phyloP scores from a whole-genome alignment of 768 basidiomycete species.

The Lactifluus rugatus region DNA sequence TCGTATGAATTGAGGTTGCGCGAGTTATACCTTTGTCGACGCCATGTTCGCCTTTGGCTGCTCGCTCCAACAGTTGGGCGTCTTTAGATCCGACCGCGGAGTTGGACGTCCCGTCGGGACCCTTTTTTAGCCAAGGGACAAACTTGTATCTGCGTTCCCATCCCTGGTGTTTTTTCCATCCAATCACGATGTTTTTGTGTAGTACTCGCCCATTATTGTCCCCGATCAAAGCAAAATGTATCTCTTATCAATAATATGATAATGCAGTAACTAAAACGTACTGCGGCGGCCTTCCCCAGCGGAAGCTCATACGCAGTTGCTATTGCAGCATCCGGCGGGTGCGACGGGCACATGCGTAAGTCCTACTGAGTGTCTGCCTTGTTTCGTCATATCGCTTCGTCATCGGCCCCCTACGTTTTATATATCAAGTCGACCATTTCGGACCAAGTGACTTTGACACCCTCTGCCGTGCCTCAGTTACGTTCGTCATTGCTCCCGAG shows the following conservation, averaged over 20 bases:
- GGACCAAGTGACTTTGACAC: not conserved
- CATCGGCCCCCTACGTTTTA: not conserved
- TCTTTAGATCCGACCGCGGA: not conserved
- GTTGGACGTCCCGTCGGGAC: no score
- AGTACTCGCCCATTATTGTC: not conserved
- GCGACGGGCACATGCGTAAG: not conserved
- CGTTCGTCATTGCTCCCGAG: not conserved
- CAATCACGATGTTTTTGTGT: not conserved
- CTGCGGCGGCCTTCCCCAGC: not conserved
- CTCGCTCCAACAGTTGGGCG: not conserved
- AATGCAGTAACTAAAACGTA: not conserved
- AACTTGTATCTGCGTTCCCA: no score
- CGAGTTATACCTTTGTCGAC: not conserved
- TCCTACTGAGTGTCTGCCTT: not conserved
- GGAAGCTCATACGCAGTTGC: not conserved
- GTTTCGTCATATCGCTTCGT: slow-evolving; percentile 6
- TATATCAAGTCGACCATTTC: not conserved
- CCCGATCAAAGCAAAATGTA: not conserved
- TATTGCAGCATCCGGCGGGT: no score
- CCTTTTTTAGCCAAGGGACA: no score
- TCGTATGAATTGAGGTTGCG: not conserved
- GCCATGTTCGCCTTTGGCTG: not conserved
- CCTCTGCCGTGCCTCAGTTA: not conserved
- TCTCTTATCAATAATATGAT: not conserved
- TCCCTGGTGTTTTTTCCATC: no score